Evolutionary conservation across 2,329 filamentous ascomycete genomes (phyloP).

Genomic region (Thermothelomyces thermophilus): DNA sequence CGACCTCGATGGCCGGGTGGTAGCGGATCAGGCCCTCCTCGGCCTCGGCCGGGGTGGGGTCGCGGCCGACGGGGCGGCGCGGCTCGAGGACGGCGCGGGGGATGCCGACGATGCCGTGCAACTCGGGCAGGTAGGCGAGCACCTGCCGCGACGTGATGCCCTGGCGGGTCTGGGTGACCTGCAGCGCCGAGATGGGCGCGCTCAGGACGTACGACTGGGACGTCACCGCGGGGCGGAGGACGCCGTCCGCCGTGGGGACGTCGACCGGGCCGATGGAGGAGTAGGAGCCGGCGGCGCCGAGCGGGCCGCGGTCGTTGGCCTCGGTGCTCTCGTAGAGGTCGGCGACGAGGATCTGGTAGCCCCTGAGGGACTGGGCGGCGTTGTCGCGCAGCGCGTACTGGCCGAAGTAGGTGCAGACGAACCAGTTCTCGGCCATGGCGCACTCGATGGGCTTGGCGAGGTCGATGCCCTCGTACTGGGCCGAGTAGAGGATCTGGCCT

Average conservation of each 20-base stretch:
- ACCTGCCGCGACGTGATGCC: constrained; percentile 82
- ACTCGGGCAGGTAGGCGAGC: constrained; percentile 67
- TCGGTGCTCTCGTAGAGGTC: constrained; percentile 85
- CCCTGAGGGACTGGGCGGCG: constrained; percentile 57
- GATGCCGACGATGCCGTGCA: constrained; percentile 70
- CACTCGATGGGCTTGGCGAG: constrained; percentile 66
- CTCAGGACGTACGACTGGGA: constrained; percentile 77
- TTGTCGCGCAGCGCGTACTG: constrained; percentile 52
- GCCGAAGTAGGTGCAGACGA: constrained; percentile 73
- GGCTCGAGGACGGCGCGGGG: constrained; percentile 76
- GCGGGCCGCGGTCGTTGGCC: constrained; percentile 76
- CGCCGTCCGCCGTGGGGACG: constrained; percentile 40
- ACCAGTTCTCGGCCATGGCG: constrained; percentile 89
- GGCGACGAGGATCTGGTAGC: constrained; percentile 77
- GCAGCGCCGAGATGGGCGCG: constrained; percentile 69
- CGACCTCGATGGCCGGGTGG: constrained; percentile 69
- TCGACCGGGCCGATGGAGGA: constrained; percentile 68
- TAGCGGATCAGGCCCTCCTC: constrained; percentile 82
- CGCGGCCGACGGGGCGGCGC: constrained; percentile 75
- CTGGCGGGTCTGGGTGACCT: constrained; percentile 83
- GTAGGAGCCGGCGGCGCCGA: constrained; percentile 63
- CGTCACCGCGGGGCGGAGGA: constrained; percentile 64
- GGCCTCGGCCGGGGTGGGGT: constrained; percentile 69
- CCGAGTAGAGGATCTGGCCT: constrained; percentile 68
- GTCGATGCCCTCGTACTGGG: constrained; percentile 68